A percentile compares a stretch with the other conserved stretches of the same genome.
phyloP scores from a whole-genome alignment of 2,329 filamentous ascomycete genomes.

The Neospermospora avenae region DNA sequence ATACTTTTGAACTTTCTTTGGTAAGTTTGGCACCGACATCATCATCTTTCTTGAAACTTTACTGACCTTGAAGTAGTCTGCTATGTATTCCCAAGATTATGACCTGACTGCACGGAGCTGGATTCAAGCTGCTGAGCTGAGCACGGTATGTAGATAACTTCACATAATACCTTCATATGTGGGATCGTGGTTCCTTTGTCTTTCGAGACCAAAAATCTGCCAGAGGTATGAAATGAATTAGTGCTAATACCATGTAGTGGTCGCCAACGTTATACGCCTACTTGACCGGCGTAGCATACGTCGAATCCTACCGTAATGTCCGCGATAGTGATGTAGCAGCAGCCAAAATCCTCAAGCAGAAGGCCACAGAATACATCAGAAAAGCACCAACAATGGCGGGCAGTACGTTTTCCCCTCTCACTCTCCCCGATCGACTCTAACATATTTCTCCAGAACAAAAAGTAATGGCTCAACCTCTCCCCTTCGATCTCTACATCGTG shows the following conservation, averaged over 20 bases:
- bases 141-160: slow-evolving; percentile 46
- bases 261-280: slow-evolving; percentile 87
- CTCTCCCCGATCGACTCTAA: not conserved
- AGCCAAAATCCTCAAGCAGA: slow-evolving; percentile 55
- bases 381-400: slow-evolving; percentile 72
- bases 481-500: slow-evolving; percentile 81
- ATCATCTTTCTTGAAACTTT: too few species aligned
- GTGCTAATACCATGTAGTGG: slow-evolving; percentile 54
- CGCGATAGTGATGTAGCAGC: slow-evolving; percentile 43
- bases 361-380: slow-evolving; percentile 66
- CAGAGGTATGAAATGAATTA: too few species aligned
- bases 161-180: too few species aligned
- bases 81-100: slow-evolving; percentile 79
- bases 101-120: slow-evolving; percentile 71
- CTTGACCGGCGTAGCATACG: slow-evolving; percentile 72
- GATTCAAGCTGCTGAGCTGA: slow-evolving; percentile 70
- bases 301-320: slow-evolving; percentile 74
- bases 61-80: slow-evolving; percentile 40
- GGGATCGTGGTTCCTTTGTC: too few species aligned
- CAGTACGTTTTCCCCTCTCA: slow-evolving; percentile 34
- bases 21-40: too few species aligned
- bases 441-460: slow-evolving; percentile 55
- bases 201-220: too few species aligned
- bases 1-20: slow-evolving; percentile 79
- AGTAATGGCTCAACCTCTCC: slow-evolving; percentile 85